Percentiles rank a stretch among this genome's conserved stretches.
Evolutionary conservation across 768 basidiomycete species (phyloP).

Genomic region (Leucocoprinus sp.): DNA sequence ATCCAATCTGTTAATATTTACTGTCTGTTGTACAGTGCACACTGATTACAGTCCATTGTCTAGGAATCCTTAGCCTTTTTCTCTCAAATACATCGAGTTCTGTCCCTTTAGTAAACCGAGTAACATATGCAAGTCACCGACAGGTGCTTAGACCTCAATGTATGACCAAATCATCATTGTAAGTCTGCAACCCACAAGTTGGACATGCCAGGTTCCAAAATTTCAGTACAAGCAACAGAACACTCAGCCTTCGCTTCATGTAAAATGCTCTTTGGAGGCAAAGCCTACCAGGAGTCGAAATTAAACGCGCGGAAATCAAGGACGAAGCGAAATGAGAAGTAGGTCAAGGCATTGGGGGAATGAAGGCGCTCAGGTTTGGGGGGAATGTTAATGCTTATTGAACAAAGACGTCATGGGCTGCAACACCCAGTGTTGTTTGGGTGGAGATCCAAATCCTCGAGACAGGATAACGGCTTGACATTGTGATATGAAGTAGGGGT

Average conservation of each 20-base stretch:
- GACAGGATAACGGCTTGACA: not conserved
- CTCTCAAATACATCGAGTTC: too few species aligned
- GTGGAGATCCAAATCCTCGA: not conserved
- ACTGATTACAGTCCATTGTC: too few species aligned
- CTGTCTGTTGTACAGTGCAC: too few species aligned
- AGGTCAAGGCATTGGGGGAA: conserved; percentile 11
- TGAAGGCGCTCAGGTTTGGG: too few species aligned
- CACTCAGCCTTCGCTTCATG: conserved; percentile 15
- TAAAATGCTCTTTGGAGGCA: conserved; percentile 13
- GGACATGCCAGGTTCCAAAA: too few species aligned
- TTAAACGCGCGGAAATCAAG: conserved; percentile 12
- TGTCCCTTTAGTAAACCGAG: too few species aligned
- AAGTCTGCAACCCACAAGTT: too few species aligned
- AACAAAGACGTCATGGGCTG: not conserved
- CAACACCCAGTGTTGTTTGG: not conserved
- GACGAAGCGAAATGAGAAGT: conserved; percentile 17
- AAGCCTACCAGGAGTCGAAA: conserved; percentile 8
- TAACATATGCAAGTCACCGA: too few species aligned
- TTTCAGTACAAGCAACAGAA: conserved; percentile 15
- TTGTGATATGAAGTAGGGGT: not conserved
- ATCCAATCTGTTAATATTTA: too few species aligned
- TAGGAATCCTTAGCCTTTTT: too few species aligned
- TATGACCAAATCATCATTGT: too few species aligned
- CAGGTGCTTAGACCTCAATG: too few species aligned
- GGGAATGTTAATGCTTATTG: not conserved